These are phyloP conservation scores for Bacterosira constricta DNA, from an alignment of 108 stramenopile genomes.

Conservation along the genomic window DNA sequence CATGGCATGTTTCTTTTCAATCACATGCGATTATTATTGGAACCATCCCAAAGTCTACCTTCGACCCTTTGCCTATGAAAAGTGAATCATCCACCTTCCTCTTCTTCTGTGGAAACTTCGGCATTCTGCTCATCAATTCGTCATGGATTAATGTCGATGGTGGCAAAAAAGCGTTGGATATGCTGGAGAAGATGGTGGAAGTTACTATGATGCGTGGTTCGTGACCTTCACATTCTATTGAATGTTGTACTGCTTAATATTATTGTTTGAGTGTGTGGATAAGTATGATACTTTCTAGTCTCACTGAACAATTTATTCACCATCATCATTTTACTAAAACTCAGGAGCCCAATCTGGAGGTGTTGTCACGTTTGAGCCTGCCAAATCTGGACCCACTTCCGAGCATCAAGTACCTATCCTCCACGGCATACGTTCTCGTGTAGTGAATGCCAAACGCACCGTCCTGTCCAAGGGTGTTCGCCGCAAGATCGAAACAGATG, in stretches of 20 bases:
- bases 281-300: not conserved
- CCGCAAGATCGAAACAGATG: slow-evolving; percentile 35
- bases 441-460: slow-evolving; percentile 73
- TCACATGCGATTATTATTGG: too few species aligned
- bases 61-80: too few species aligned
- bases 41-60: too few species aligned
- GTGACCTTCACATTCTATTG: not conserved
- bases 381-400: not conserved
- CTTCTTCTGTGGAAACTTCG: slow-evolving; percentile 81
- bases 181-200: slow-evolving; percentile 67
- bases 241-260: not conserved
- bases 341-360: slow-evolving; percentile 70
- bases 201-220: slow-evolving; percentile 82
- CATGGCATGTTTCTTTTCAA: too few species aligned
- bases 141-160: slow-evolving; percentile 48
- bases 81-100: not conserved
- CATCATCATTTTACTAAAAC: not conserved
- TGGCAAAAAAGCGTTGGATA: slow-evolving; percentile 51
- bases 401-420: too few species aligned
- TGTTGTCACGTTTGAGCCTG: slow-evolving; percentile 47
- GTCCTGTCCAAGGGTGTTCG: slow-evolving; percentile 59
- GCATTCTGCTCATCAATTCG: slow-evolving; percentile 61
- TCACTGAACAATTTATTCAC: not conserved
- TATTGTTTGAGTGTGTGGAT: not conserved
- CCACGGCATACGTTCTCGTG: slow-evolving; percentile 53